Conservation (phyloP, 495 filamentous ascomycete species). For the Talaromyces adpressus region DNA sequence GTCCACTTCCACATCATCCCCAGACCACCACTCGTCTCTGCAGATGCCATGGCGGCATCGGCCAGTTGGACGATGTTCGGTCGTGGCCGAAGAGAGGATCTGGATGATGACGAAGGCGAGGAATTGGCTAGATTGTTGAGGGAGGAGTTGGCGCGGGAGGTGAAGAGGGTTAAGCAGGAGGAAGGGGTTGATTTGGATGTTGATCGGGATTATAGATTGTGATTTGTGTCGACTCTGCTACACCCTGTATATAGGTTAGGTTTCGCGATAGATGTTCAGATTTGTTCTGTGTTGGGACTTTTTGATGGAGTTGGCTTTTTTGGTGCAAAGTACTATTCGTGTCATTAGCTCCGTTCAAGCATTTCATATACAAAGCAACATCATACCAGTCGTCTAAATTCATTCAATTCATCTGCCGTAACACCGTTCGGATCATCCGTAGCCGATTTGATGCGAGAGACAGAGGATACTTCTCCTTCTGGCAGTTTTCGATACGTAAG, state of each 20-base stretch:
- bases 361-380: not conserved
- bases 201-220: constrained; percentile 11
- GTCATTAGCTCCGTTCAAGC: not conserved
- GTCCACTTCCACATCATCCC: constrained; percentile 93
- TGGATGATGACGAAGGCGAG: constrained; percentile 79
- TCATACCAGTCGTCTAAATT: constrained; percentile 60
- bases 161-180: constrained; percentile 36
- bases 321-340: constrained; percentile 15
- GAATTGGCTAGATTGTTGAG: constrained; percentile 57
- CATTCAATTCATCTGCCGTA: constrained; percentile 71
- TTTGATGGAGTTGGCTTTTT: constrained; percentile 4
- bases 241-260: not conserved
- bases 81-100: constrained; percentile 67
- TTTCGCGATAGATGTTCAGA: not conserved
- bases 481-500: constrained; percentile 75
- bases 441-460: constrained; percentile 23
- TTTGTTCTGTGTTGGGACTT: constrained; percentile 2
- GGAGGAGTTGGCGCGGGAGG: constrained; percentile 47
- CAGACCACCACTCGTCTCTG: constrained; percentile 36
- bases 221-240: not conserved
- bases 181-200: constrained; percentile 36
- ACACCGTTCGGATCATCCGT: constrained; percentile 31
- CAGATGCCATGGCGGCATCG: constrained; percentile 33
- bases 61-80: constrained; percentile 81
- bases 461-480: constrained; percentile 47